Evolutionary conservation across 1,284 basidiomycete genomes (phyloP).

Genomic region (Ganoderma resinaceum): DNA sequence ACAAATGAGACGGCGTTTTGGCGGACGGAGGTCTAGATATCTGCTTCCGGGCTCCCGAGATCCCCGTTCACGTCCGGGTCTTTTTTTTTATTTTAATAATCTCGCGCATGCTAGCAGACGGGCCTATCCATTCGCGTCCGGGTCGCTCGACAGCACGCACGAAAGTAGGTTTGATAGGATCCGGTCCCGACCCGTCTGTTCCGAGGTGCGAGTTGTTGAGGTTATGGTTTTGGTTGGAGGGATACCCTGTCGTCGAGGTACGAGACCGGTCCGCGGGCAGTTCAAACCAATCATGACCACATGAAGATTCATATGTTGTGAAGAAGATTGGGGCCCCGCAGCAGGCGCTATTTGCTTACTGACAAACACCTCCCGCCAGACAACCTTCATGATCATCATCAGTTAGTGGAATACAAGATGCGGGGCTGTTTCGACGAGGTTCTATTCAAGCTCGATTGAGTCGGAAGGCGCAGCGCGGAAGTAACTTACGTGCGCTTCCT

Average conservation of each 20-base stretch:
- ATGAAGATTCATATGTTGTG: neutral
- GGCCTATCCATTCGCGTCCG: neutral
- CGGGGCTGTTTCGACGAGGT: neutral
- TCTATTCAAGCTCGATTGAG: constrained; percentile 1
- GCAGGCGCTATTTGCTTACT: neutral
- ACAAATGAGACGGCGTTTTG: neutral
- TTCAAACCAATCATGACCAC: neutral
- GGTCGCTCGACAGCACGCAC: neutral
- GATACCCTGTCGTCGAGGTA: neutral
- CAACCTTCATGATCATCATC: neutral
- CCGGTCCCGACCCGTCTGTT: neutral
- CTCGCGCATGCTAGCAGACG: too few species aligned
- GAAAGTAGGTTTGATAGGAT: neutral
- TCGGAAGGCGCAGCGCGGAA: neutral
- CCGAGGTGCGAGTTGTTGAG: neutral
- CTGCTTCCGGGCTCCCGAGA: neutral
- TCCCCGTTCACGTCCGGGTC: neutral
- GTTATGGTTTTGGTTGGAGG: neutral
- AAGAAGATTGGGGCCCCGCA: constrained; percentile 2
- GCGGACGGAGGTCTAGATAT: neutral
- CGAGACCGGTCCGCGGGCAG: neutral
- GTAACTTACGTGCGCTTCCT: neutral
- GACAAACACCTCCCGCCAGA: neutral
- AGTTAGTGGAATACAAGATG: neutral
- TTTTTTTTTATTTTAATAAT: too few species aligned